Evolutionary conservation across 257 asterid species (phyloP), one percentile per base, ranked within the genome.

Genomic region (Eustoma russellianum): DNA sequence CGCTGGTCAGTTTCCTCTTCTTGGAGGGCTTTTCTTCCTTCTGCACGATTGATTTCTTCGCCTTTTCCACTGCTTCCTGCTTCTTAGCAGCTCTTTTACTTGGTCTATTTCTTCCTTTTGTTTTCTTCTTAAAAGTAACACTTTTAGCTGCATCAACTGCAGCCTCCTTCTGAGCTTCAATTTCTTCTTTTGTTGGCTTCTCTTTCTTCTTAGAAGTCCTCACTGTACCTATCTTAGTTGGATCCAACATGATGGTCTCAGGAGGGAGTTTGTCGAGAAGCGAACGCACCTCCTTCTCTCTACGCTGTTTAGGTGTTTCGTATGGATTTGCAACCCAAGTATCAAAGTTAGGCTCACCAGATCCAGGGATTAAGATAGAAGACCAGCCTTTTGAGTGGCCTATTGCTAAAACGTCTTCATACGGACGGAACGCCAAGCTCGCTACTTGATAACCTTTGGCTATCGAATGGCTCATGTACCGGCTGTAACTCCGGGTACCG

Each of bases 321-420:
- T 68, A 85, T 0, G 99, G 99, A 35, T 85, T 92, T 0, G 94
- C 99, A 24, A 85, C 95, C 88, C 89, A 87, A 3, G 86, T 35
- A 49, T 92, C 99, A 2, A 92, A 92, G 62, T 92, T 92, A 64
- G 99, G 85, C 58, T 88, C 99, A 11, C 97, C 99, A 0, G 97
- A 81, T 14, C 99, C 99, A 55, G 76, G 79, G 46, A 74, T 62
- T 24, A 74, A 66, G 53, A 71, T 55, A 0, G 95, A 86, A 11
- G 99, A 88, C 90, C 86, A 88, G 55, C 99, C 99, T 82, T 59
- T 76, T 0, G 95, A 85, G 65, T 92, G 97, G 33, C 99, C 99
- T 1, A 92, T 71, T 33, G 82, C 86, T 64, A 92, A 62, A 55
- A 88, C 95, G 64, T 92, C 99, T 70, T 88, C 95, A 7, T 88